Evolutionary conservation across 73 alveolate genomes (phyloP), one percentile per base, ranked within the genome.

Genomic region (Stentor roeselii): DNA sequence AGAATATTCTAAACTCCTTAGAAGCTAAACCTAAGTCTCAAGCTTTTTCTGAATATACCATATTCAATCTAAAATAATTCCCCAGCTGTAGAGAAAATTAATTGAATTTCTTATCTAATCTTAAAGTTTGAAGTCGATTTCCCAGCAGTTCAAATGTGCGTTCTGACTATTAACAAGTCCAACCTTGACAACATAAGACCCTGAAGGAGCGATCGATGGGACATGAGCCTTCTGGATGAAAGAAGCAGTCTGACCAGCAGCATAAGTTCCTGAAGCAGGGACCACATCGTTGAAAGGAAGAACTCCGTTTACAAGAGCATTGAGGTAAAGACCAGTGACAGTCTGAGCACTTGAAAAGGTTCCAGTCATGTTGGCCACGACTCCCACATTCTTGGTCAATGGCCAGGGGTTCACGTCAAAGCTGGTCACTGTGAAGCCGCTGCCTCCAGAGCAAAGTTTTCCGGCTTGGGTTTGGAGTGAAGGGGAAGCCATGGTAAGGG

Each of bases 81-180:
- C n/a, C n/a, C n/a, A n/a, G n/a, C n/a, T n/a, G n/a, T n/a, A n/a
- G n/a, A n/a, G n/a, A n/a, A n/a, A n/a, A n/a, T n/a, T n/a, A n/a
- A n/a, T n/a, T n/a, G n/a, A n/a, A n/a, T n/a, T n/a, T n/a, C n/a
- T n/a, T n/a, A n/a, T n/a, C n/a, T n/a, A n/a, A n/a, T n/a, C n/a
- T 50, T 50, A 50, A 21, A 50, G 67, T 11, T 6, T 50, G 67
- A 50, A 50, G 67, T 50, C 67, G 67, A 50, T 21, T 50, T 50
- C 67, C 67, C 67, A 50, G 67, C 67, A 50, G 67, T 50, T 50
- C 67, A 50, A 50, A 21, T 11, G 21, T 11, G 67, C 67, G 67
- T 21, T 21, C 21, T 6, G 30, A 50, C 30, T 50, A 50, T 50
- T 50, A 21, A 21, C 21, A 21, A 50, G 67, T 50, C 21, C 21